Conservation (phyloP, 352 stramenopile species). For the Globisporangium cederbergense region DNA sequence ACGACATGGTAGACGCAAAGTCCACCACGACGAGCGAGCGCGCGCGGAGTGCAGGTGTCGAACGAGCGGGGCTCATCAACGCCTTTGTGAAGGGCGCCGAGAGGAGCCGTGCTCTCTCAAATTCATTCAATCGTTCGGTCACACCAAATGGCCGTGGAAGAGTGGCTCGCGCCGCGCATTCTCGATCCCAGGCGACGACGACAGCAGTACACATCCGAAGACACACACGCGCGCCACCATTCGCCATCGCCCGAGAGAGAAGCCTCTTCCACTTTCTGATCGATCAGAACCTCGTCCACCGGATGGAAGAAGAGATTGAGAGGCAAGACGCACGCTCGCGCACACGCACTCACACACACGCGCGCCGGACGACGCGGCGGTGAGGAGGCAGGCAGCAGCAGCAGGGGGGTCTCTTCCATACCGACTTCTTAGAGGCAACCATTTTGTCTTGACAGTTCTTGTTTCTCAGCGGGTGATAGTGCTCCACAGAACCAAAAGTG, state of each 20-base stretch:
- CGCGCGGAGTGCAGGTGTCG: background rate
- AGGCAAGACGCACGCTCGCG: constrained; percentile 3
- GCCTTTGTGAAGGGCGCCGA: background rate
- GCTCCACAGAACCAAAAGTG: constrained; percentile 65
- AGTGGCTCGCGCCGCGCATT: constrained; percentile 4
- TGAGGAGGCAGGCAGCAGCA: constrained; percentile 11
- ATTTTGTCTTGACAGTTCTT: constrained; percentile 67
- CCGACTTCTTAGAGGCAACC: constrained; percentile 90
- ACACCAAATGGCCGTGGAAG: constrained; percentile 21
- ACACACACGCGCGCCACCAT: background rate
- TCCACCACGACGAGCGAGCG: background rate
- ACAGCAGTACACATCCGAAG: background rate
- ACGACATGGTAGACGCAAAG: background rate
- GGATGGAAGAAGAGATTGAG: constrained; percentile 39
- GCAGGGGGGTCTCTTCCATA: constrained; percentile 52
- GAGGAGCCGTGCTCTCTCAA: constrained; percentile 9
- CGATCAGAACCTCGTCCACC: constrained; percentile 50
- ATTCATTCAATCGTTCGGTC: background rate
- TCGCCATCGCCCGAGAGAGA: constrained; percentile 6
- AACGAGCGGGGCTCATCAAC: no score
- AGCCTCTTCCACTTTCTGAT: constrained; percentile 3
- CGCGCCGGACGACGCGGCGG: background rate
- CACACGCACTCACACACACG: constrained; percentile 11
- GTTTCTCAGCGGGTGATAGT: constrained; percentile 59
- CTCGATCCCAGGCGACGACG: background rate